These are phyloP conservation scores for Starmerella tilneyi DNA, from an alignment of 805 yeast genomes.

Conservation along the genomic window DNA sequence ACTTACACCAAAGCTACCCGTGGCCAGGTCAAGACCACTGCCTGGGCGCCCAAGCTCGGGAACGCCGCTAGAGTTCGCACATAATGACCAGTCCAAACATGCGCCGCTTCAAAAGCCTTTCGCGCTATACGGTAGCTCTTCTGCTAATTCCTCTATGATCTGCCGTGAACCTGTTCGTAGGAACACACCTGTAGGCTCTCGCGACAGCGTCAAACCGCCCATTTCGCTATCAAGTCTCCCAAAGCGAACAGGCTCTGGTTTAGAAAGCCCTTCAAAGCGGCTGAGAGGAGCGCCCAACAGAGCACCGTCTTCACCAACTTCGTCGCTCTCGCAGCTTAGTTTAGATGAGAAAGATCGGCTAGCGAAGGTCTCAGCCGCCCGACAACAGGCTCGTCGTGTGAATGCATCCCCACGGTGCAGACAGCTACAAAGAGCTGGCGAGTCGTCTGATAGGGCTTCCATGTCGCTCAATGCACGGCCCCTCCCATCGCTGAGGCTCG, in stretches of 20 bases:
- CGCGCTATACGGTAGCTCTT: too few relatives aligned
- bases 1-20: too few relatives aligned
- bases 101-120: too few relatives aligned
- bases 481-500: conserved; percentile 3
- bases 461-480: conserved; percentile 2
- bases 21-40: too few relatives aligned
- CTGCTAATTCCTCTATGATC: too few relatives aligned
- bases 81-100: too few relatives aligned
- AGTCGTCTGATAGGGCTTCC: neutral
- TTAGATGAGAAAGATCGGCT: conserved; percentile 12
- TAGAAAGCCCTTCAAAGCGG: conserved; percentile 17
- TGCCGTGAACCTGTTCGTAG: too few relatives aligned
- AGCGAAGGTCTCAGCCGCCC: conserved; percentile 7
- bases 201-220: too few relatives aligned
- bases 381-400: conserved; percentile 10
- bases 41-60: too few relatives aligned
- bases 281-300: conserved; percentile 12
- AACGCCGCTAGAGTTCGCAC: too few relatives aligned
- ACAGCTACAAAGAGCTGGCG: neutral
- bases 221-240: too few relatives aligned
- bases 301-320: conserved; percentile 2
- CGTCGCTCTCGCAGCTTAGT: conserved; percentile 6
- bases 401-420: conserved; percentile 1
- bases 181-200: too few relatives aligned
- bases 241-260: conserved; percentile 11